A percentile compares a stretch with the other conserved stretches of the same genome.
Conservation (phyloP, 2,329 filamentous ascomycete species). For the Fusarium sp. region DNA sequence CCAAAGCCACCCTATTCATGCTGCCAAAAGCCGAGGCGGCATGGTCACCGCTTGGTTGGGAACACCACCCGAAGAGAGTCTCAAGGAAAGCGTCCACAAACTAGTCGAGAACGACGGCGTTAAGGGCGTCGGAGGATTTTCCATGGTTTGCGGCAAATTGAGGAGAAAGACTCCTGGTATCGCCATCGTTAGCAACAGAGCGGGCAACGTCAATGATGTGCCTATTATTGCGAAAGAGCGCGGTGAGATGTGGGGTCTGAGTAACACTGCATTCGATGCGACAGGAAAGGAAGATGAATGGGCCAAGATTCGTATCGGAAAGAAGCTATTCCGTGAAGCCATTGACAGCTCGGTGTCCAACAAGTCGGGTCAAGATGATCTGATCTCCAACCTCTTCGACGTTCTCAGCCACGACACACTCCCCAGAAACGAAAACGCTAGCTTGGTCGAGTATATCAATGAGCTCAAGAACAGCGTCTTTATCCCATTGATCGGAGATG, state of each 20-base stretch:
- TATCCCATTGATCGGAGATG: constrained; percentile 68
- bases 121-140: constrained; percentile 74
- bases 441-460: constrained; percentile 66
- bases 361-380: constrained; percentile 58
- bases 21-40: constrained; percentile 68
- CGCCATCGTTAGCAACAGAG: constrained; percentile 73
- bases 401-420: constrained; percentile 70
- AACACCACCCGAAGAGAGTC: constrained; percentile 60
- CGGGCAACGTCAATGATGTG: constrained; percentile 64
- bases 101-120: constrained; percentile 66
- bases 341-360: constrained; percentile 57
- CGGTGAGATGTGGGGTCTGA: constrained; percentile 68
- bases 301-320: constrained; percentile 71
- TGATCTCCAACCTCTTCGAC: constrained; percentile 64
- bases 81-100: constrained; percentile 63
- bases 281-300: constrained; percentile 59
- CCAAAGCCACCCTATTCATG: constrained; percentile 64
- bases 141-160: constrained; percentile 73
- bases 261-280: constrained; percentile 70
- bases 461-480: constrained; percentile 71
- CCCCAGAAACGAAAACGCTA: constrained; percentile 56
- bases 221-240: constrained; percentile 68
- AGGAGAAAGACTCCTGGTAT: constrained; percentile 62
- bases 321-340: constrained; percentile 57
- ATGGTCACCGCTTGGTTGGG: constrained; percentile 74